phyloP scores from a whole-genome alignment of 129 eudicot species.

The Helianthus tuberosus region DNA sequence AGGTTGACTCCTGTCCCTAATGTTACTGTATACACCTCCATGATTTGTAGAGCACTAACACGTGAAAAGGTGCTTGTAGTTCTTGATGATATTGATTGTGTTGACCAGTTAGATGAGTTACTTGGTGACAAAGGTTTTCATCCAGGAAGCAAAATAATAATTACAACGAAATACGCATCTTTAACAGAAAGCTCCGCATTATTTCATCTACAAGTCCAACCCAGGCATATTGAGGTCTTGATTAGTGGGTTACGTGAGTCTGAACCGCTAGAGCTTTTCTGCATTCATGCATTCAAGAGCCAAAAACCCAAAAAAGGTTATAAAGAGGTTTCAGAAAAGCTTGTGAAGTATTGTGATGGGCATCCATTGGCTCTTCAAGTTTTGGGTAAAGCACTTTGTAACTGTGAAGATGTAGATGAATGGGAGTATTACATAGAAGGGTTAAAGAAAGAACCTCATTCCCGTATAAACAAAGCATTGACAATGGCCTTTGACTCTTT shows the following conservation, averaged over 20 bases:
- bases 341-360: no score
- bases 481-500: conserved; percentile 29
- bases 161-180: conserved; percentile 23
- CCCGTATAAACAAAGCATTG: background rate
- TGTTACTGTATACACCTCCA: conserved; percentile 19
- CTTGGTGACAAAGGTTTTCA: background rate
- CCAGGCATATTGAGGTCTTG: background rate
- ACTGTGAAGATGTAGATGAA: conserved; percentile 9
- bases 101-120: background rate
- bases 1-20: no score
- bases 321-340: no score
- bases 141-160: conserved; percentile 39
- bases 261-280: conserved; percentile 25
- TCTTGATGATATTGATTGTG: conserved; percentile 24
- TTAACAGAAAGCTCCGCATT: background rate
- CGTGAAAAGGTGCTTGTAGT: conserved; percentile 30
- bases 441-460: conserved; percentile 16
- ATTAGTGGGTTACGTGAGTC: background rate
- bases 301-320: no score
- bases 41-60: conserved; percentile 17
- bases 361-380: no score
- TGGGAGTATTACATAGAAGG: conserved; percentile 27
- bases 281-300: no score
- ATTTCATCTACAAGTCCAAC: background rate
- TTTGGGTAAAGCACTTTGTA: conserved; percentile 28